Evolutionary conservation across 331 rosid genomes (phyloP), one percentile per base, ranked within the genome.

Genomic region (Rosa hybrid): DNA sequence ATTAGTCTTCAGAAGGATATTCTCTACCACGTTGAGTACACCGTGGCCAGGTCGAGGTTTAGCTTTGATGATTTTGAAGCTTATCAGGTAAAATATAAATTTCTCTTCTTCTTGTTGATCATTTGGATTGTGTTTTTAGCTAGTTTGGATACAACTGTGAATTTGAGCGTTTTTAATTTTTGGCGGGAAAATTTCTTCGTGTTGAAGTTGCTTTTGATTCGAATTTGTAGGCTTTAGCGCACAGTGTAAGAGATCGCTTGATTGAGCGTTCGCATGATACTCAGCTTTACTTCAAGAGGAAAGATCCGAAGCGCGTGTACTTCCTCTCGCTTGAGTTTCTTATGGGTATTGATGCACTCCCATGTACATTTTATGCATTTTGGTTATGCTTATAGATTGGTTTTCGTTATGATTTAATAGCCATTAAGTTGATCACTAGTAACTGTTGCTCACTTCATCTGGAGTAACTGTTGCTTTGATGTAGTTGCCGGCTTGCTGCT

Each of bases 271-370:
- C 90, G 85, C 93, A 88, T 83, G 93, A 89, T 71, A 89, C 91
- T 53, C 93, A 91, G 46, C 48, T 88, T 53, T 78, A 81, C 88
- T 72, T 91, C 88, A 87, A 86, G 89, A 89, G 88, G 90, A 87
- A 87, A 83, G 90, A 89, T 75, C 83, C 91, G 73, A 91, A 91
- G 89, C 89, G 96, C 86, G 80, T 91, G 49, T 91, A 89, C 88
- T 91, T 91, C 90, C 96, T 91, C 85, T 91, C 96, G 4, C 90
- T 91, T 48, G 96, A 91, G 89, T 91, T 82, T 84, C 93, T 91
- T 77, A 91, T 91, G 96, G 96, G 96, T 91, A 90, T 81, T 80
- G 46, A 44, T 44, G 46, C 83, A 50, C 75, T 60, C 21, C 39
- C 46, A 44, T 42, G 34, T 59, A 49, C 77, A 48, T 38, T 76